Evolutionary conservation across 352 stramenopile species (phyloP).

Genomic region (Pythium periplocum): DNA sequence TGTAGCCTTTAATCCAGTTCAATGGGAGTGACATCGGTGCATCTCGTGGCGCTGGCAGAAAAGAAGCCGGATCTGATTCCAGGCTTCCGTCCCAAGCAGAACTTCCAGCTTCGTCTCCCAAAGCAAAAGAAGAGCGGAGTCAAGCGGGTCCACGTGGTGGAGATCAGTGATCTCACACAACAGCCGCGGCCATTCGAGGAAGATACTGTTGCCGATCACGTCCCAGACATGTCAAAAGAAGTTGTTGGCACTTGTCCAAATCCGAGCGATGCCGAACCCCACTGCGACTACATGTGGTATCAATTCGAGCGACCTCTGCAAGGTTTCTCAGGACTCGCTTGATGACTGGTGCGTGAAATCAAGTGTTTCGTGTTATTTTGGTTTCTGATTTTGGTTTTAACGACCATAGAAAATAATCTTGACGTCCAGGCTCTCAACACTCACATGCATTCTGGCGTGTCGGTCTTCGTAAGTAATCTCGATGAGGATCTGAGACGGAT

Average conservation of each 20-base stretch:
- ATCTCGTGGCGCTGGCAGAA: slow-evolving; percentile 44
- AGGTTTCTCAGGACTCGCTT: slow-evolving; percentile 5
- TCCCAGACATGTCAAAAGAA: too few species aligned
- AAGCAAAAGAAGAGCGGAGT: slow-evolving; percentile 20
- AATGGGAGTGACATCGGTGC: slow-evolving; percentile 39
- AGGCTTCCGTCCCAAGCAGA: slow-evolving; percentile 58
- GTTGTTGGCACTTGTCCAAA: too few species aligned
- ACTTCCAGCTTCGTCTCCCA: slow-evolving; percentile 48
- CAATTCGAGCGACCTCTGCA: slow-evolving; percentile 7
- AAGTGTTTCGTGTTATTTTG: too few species aligned
- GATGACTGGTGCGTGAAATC: neutral
- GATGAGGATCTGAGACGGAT: too few species aligned
- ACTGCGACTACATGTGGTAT: slow-evolving; percentile 11
- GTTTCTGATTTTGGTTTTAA: too few species aligned
- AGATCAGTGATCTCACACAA: neutral
- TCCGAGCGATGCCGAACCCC: too few species aligned
- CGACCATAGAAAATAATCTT: too few species aligned
- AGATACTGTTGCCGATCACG: too few species aligned
- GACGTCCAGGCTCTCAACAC: too few species aligned
- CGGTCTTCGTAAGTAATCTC: too few species aligned
- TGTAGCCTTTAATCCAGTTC: slow-evolving; percentile 13
- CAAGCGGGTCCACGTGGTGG: slow-evolving; percentile 6
- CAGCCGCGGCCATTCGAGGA: too few species aligned
- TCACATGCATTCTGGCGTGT: too few species aligned
- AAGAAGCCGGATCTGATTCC: slow-evolving; percentile 24